These are phyloP conservation scores for Gracilariopsis chorda DNA, from an alignment of 23 red algal genomes.

Conservation along the genomic window DNA sequence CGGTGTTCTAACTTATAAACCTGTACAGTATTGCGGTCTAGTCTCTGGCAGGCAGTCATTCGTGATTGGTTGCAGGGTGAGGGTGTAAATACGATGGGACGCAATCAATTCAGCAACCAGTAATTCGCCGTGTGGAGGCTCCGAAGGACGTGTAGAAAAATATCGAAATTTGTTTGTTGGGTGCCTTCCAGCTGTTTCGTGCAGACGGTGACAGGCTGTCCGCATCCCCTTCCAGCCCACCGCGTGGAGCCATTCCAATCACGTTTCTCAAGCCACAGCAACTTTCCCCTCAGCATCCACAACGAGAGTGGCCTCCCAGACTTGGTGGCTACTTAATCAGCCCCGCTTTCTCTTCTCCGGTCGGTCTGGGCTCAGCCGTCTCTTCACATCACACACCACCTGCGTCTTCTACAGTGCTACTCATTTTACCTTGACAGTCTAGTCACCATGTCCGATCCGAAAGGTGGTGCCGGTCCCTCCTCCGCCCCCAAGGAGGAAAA, in stretches of 20 bases:
- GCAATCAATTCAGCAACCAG: not conserved
- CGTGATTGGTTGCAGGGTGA: no score
- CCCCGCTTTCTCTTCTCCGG: no score
- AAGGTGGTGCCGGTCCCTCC: constrained; percentile 60
- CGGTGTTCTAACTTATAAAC: no score
- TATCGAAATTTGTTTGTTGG: no score
- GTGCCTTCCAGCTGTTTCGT: constrained; percentile 1
- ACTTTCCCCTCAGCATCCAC: not conserved
- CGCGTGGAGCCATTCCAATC: not conserved
- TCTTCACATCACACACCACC: not conserved
- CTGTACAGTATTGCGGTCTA: no score
- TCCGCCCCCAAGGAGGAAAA: constrained; percentile 62
- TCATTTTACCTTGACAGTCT: not conserved
- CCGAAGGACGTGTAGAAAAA: not conserved
- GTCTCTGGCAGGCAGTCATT: no score
- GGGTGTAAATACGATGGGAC: not conserved
- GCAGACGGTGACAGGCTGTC: not conserved
- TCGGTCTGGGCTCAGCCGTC: no score
- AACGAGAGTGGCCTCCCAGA: no score
- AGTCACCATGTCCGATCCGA: constrained; percentile 23
- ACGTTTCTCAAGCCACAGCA: not conserved
- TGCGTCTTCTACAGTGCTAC: not conserved
- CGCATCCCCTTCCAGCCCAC: not conserved
- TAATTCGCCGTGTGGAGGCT: not conserved
- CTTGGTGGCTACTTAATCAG: not conserved